Evolutionary conservation across 768 basidiomycete genomes (phyloP).

Genomic region (Serpula lacrymans): DNA sequence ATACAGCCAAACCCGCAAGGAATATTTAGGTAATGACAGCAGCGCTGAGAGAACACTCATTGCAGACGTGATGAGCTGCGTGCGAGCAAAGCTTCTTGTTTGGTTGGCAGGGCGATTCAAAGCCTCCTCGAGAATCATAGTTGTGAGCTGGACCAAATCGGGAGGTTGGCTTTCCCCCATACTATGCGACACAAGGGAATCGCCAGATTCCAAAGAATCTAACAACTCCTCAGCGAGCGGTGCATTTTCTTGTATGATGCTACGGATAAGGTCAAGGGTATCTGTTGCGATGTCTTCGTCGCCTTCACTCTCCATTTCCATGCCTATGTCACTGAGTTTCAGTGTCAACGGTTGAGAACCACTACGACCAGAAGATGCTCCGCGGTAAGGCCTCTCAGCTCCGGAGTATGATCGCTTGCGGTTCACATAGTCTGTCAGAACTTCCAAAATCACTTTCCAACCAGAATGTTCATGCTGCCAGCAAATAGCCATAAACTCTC

Average conservation of each 20-base stretch:
- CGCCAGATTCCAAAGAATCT: conserved; percentile 59
- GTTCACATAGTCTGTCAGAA: conserved; percentile 73
- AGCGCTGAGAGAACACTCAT: conserved; percentile 80
- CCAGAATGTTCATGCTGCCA: conserved; percentile 85
- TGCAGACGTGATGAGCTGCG: conserved; percentile 71
- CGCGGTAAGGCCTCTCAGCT: conserved; percentile 41
- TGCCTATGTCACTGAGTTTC: conserved; percentile 63
- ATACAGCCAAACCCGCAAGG: conserved; percentile 86
- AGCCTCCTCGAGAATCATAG: conserved; percentile 78
- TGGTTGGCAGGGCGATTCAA: conserved; percentile 46
- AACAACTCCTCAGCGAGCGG: conserved; percentile 62
- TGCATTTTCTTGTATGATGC: conserved; percentile 70
- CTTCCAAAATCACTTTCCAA: conserved; percentile 82
- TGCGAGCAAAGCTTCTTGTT: conserved; percentile 42
- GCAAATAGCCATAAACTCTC: conserved; percentile 64
- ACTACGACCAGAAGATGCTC: conserved; percentile 51
- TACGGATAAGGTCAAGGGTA: conserved; percentile 75
- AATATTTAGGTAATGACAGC: conserved; percentile 67
- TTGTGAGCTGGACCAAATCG: conserved; percentile 76
- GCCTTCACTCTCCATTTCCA: conserved; percentile 61
- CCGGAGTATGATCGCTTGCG: conserved; percentile 45
- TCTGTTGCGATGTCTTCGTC: conserved; percentile 68
- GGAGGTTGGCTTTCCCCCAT: conserved; percentile 55
- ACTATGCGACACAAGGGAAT: conserved; percentile 48
- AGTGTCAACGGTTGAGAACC: conserved; percentile 40